Conservation (phyloP, 192 early-diverging fungal species). For the Backusella mclennaniae region DNA sequence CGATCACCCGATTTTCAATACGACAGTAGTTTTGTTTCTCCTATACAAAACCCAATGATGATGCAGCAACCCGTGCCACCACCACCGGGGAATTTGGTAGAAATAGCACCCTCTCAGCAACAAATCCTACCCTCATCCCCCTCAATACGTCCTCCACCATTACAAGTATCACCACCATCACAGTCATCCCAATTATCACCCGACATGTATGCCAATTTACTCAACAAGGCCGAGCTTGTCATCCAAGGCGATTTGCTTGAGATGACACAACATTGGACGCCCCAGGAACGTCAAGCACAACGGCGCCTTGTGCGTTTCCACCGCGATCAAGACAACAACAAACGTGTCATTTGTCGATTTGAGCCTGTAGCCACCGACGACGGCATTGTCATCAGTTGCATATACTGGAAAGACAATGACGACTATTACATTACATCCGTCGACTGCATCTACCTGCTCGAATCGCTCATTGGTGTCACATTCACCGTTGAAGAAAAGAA, state of each 20-base stretch:
- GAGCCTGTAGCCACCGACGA: conserved; percentile 28
- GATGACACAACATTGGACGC: conserved; percentile 61
- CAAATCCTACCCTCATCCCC: neutral
- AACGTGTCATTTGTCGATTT: conserved; percentile 66
- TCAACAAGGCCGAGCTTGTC: conserved; percentile 70
- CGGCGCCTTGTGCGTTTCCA: conserved; percentile 73
- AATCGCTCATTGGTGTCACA: conserved; percentile 66
- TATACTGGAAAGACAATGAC: conserved; percentile 71
- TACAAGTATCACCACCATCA: conserved; percentile 15
- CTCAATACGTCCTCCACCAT: neutral
- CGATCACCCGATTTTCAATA: neutral
- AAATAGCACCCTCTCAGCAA: neutral
- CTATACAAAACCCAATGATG: conserved; percentile 12
- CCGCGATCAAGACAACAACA: conserved; percentile 54
- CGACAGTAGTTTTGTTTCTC: neutral
- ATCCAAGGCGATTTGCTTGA: conserved; percentile 62
- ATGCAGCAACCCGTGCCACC: neutral
- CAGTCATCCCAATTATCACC: conserved; percentile 19
- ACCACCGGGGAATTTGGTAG: neutral
- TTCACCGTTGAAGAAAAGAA: conserved; percentile 84
- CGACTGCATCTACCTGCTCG: conserved; percentile 71
- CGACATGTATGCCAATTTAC: conserved; percentile 48
- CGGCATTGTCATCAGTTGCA: conserved; percentile 73
- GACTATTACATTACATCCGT: conserved; percentile 76
- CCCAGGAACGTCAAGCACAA: conserved; percentile 57